Evolutionary conservation across 768 basidiomycete genomes (phyloP), one percentile per base, ranked within the genome.

Genomic region (Kwoniella sp.): DNA sequence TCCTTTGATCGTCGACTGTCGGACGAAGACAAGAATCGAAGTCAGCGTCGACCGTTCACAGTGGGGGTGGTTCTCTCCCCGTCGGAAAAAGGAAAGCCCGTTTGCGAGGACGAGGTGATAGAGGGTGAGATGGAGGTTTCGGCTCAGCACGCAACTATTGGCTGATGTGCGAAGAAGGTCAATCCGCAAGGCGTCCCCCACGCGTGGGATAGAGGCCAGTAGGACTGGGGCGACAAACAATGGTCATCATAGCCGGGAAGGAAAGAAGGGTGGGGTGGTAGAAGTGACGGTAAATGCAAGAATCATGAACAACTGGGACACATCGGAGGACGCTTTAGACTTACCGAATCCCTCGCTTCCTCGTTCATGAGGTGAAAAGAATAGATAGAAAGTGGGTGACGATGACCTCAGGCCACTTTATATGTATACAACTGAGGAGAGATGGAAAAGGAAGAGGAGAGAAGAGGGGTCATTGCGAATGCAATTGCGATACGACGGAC

Each of bases 181-280:
- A 59, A 71, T 75, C 74, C 74, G 61, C 74, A 75, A 53, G 69
- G 70, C 71, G 71, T 73, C 71, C 71, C 71, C 68, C 68, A 66
- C 61, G 50, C 11, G 60, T 64, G 65, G 61, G 69, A 73, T 73
- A 73, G 71, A 73, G 71, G 71, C 73, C 71, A 69, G 59, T 75
- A 75, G 74, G 74, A 75, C 74, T 75, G 74, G 74, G 74, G 74
- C 74, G 74, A 75, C 74, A 75, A 72, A 63, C 60, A 38, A 63
- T 65, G 53, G 50, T 71, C 70, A 56, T 68, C 70, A 71, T 65
- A 51, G 63, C 66, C 65, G 57, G 60, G 29, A 45, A 51, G n/a
- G 50, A 45, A 45, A 17, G 34, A 37, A 13, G 34, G 34, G 5
- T 37, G 34, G 34, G 13, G 7, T 5, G 34, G 13, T 37, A 13